Evolutionary conservation across 805 yeast genomes (phyloP).

Genomic region (Ogataea paradorogensis): DNA sequence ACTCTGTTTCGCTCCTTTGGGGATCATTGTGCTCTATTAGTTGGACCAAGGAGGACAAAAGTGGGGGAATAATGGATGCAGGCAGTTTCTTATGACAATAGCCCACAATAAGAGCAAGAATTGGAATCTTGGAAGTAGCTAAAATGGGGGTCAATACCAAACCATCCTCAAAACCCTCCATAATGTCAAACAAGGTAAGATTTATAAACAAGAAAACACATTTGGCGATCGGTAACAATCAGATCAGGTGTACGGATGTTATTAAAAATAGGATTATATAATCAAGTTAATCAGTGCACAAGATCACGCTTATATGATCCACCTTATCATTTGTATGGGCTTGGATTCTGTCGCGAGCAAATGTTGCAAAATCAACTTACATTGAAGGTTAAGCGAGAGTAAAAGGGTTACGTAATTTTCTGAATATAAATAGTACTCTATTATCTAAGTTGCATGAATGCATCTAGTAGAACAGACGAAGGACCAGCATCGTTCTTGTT

Average conservation of each 20-base stretch:
- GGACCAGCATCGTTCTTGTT: conserved; percentile 56
- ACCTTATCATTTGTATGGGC: too few relatives aligned
- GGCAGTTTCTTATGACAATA: conserved; percentile 44
- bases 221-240: not conserved
- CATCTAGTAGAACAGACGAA: conserved; percentile 64
- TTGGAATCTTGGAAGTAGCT: conserved; percentile 54
- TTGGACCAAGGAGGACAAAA: conserved; percentile 41
- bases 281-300: too few relatives aligned
- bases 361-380: too few relatives aligned
- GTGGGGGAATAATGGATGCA: conserved; percentile 34
- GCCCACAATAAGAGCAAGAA: conserved; percentile 45
- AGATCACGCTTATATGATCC: too few relatives aligned
- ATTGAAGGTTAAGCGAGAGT: too few relatives aligned
- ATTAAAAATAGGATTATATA: too few relatives aligned
- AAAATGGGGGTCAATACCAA: conserved; percentile 37
- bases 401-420: too few relatives aligned
- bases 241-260: not conserved
- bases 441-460: conserved; percentile 69
- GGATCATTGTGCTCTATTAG: conserved; percentile 35
- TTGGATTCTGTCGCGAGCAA: too few relatives aligned
- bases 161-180: conserved; percentile 12
- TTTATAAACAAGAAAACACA: conserved; percentile 1
- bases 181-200: conserved; percentile 1
- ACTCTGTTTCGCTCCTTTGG: conserved; percentile 8
- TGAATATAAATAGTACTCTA: not conserved